These are phyloP conservation scores for Acanthamoeba triangularis DNA, from an alignment of 208 protist species.

Conservation along the genomic window DNA sequence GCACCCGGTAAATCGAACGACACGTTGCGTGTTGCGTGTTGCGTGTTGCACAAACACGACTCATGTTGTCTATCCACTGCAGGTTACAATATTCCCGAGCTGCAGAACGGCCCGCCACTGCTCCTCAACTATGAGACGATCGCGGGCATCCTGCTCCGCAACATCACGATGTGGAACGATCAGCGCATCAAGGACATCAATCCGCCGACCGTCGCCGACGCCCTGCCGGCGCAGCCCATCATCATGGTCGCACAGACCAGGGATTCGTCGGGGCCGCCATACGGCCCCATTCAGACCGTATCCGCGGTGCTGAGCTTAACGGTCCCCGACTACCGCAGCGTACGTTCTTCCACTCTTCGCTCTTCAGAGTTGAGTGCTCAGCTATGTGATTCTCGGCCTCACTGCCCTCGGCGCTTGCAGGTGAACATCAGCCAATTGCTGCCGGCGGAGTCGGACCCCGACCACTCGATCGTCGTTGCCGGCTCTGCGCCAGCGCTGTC, in stretches of 20 bases:
- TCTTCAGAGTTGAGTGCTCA: background rate
- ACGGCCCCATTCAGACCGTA: background rate
- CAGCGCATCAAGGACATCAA: conserved; percentile 6
- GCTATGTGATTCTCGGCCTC: background rate
- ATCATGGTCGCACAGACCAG: background rate
- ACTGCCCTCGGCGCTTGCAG: background rate
- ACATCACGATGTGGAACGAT: conserved; percentile 46
- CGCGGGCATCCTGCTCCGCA: background rate
- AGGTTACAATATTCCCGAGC: conserved; percentile 5
- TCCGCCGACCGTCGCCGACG: background rate
- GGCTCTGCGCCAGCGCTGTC: background rate
- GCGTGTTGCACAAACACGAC: background rate
- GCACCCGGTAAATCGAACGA: background rate
- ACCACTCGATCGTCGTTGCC: background rate
- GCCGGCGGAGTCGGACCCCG: background rate
- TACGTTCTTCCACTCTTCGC: background rate
- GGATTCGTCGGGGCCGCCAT: background rate
- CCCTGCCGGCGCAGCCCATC: background rate
- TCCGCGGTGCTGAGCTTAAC: background rate
- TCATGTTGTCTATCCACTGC: background rate
- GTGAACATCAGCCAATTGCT: background rate
- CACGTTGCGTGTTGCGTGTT: background rate
- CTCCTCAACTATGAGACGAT: background rate
- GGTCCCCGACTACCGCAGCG: background rate
- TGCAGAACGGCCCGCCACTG: background rate